phyloP scores from a whole-genome alignment of 1,139 yeast species.

The Taphrina sp. region DNA sequence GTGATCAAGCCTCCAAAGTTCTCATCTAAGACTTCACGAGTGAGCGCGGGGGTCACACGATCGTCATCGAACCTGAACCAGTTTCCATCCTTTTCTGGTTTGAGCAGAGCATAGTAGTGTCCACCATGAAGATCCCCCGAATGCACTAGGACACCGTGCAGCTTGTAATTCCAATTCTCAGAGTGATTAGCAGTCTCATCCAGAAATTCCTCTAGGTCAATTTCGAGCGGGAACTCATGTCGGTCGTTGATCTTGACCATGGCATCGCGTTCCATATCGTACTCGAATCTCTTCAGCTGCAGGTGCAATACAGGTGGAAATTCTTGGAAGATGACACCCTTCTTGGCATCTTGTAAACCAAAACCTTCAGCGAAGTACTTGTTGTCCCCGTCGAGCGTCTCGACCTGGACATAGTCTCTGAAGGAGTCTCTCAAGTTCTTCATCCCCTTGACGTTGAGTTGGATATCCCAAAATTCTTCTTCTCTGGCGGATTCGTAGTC shows the following conservation, averaged over 20 bases:
- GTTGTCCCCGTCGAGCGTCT: constrained; percentile 88
- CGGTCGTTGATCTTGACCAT: constrained; percentile 89
- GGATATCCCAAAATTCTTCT: constrained; percentile 98
- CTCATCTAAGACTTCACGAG: constrained; percentile 81
- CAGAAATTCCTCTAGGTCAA: constrained; percentile 76
- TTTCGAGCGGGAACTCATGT: constrained; percentile 80
- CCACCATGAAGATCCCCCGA: constrained; percentile 95
- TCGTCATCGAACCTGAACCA: constrained; percentile 98
- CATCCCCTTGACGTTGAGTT: constrained; percentile 85
- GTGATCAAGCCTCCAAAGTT: constrained; percentile 80
- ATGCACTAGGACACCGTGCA: constrained; percentile 89
- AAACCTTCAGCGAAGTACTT: constrained; percentile 90
- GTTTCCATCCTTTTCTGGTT: constrained; percentile 65
- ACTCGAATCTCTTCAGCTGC: constrained; percentile 91
- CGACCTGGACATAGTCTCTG: constrained; percentile 81
- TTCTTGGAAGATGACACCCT: constrained; percentile 87
- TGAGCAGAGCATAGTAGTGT: constrained; percentile 90
- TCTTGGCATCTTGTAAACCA: constrained; percentile 94
- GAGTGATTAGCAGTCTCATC: constrained; percentile 58
- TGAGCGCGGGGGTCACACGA: constrained; percentile 81
- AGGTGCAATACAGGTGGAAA: constrained; percentile 92
- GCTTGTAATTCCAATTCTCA: constrained; percentile 71
- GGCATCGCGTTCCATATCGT: constrained; percentile 85
- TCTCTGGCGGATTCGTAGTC: constrained; percentile 87
- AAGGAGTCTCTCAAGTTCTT: constrained; percentile 71